Evolutionary conservation across 2,329 filamentous ascomycete species (phyloP), one percentile per base, ranked within the genome.

Genomic region (Dactylellina drechsleri): DNA sequence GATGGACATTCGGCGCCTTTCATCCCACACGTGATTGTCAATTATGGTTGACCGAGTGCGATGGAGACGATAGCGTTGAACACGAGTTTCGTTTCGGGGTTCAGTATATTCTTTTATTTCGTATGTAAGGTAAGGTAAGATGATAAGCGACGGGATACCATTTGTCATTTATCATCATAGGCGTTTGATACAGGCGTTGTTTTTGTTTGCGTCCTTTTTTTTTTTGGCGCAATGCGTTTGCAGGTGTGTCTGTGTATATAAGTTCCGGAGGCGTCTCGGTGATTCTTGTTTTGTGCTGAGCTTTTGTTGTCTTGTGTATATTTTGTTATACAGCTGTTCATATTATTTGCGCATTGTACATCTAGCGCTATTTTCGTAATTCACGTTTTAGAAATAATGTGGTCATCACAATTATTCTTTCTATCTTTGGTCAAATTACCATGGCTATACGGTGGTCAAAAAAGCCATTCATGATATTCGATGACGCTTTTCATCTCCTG

Each of bases 71-170:
- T 23, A 13, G 23, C 16, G 18, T 10, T 36, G 16, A 56, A 58
- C 40, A 45, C 40, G 40, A 45, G 15, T 58, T 58, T 52, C 43
- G 54, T 41, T 58, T 58, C 54, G 54, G 40, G 40, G 54, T 58
- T 58, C 12, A 8, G n/a, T 47, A n/a, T 47, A n/a, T 47, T 16
- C n/a, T 18, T 3, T n/a, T 16, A 15, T 58, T 45, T 15, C 16
- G 16, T 12, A 23, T 45, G 40, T 20, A 15, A 45, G 20, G 6
- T 16, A 43, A 18, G 43, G 54, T 16, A 43, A 18, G 43, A 36
- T 58, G 54, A 58, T 43, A 13, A 16, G 31, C 18, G 40, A 40
- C 16, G 18, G 54, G 36, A 45, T 58, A 45, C 16, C 40, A 58
- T 58, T 58, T 41, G 26, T 23, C 18, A 43, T 43, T 45, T 43